Conservation (phyloP, 345 rosid species). For the Cardamine chenopodiifolia region DNA sequence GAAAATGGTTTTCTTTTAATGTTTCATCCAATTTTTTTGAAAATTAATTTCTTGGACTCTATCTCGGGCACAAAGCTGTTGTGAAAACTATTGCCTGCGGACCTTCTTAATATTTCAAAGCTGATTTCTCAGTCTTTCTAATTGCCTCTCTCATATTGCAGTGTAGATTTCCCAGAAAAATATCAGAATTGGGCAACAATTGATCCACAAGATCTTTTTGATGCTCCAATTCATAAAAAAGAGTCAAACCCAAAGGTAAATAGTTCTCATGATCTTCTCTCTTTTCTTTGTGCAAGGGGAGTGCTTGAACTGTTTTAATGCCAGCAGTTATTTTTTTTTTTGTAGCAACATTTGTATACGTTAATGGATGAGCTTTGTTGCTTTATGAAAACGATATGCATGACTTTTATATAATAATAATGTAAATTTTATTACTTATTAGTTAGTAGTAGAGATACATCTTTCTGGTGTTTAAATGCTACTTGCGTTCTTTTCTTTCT, state of each 20-base stretch:
- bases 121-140: constrained; percentile 21
- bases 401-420: constrained; percentile 10
- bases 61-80: background rate
- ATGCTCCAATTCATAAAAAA: constrained; percentile 61
- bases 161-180: constrained; percentile 88
- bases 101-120: background rate
- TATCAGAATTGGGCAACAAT: constrained; percentile 74
- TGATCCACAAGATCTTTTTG: constrained; percentile 81
- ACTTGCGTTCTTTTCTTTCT: constrained; percentile 17
- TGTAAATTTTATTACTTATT: background rate
- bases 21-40: background rate
- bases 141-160: constrained; percentile 48
- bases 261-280: constrained; percentile 9
- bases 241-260: constrained; percentile 90
- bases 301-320: background rate
- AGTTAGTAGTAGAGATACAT: background rate
- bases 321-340: background rate
- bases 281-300: constrained; percentile 2
- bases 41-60: constrained; percentile 2
- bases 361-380: background rate
- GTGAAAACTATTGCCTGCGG: background rate
- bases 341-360: background rate
- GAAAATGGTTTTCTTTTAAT: background rate
- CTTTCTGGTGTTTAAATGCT: constrained; percentile 14
- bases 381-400: background rate